Base-by-base conservation (phyloP, 2,329 filamentous ascomycete genomes). In the Ophiognomonia clavigignenti-juglandacearum region DNA sequence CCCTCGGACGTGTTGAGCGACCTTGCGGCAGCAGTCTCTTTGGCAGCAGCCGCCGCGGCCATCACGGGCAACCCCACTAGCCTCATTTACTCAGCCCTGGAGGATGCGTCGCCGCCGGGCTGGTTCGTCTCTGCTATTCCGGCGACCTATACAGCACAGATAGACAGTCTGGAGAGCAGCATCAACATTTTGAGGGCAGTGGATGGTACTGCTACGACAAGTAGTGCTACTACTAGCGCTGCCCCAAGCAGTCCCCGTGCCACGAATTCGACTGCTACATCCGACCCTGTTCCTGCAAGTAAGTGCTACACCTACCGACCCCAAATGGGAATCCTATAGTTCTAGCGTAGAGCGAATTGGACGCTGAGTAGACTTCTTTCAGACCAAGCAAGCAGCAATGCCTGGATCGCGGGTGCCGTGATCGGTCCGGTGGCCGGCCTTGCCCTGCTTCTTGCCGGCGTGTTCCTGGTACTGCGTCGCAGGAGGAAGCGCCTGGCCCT, bases 91-190 rank as follows among this genome's bases (percentile, higher is more conserved):
- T 36, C 47, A 16, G 39, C 27, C 3, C 27, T 50, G 5, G 34
- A 46, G 18, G 26, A 35, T 3, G n/a, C 19, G 1, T 38, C 47
- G n/a, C 24, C n/a, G 3, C 32, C 47, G 13, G 6, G 32, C 7
- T 49, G 42, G 47, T 49, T 49, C 24, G n/a, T 16, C 9, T 38
- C 32, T 3, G 47, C 42, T n/a, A 13, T 49, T 4, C 47, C 38
- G 6, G 24, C 24, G 2, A 20, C 43, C 1, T 39, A 42, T 10
- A 20, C 39, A 1, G 11, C n/a, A 18, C 24, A 42, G n/a, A 39
- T 49, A 14, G 23, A 9, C 10, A 19, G 20, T 2, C n/a, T 46
- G 4, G 26, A 43, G 22, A 26, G 24, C 3, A 16, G 36, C 6
- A 35, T 46, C 2, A 24, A 27, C 4, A 11, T 22, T 1, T 8